Conservation (phyloP, 1,284 basidiomycete genomes). For the Schizophyllum amplum region DNA sequence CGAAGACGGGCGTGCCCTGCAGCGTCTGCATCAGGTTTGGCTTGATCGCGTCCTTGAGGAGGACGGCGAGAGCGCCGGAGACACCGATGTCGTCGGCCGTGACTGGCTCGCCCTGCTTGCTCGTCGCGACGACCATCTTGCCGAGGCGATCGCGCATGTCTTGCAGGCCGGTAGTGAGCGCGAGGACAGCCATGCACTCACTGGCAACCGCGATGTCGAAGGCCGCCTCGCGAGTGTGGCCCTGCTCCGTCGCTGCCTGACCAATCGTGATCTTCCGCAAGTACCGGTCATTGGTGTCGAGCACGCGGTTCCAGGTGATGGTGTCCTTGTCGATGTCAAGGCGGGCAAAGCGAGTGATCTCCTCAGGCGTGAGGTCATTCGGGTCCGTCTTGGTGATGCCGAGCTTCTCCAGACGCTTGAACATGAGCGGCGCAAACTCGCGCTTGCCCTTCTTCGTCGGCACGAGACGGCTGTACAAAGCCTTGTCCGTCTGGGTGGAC, state of each 20-base stretch:
- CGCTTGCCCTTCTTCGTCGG: slow-evolving; percentile 93
- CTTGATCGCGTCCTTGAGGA: slow-evolving; percentile 99
- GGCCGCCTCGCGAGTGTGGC: slow-evolving; percentile 81
- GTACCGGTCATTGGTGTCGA: slow-evolving; percentile 97
- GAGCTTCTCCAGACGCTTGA: slow-evolving; percentile 91
- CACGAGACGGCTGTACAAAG: slow-evolving; percentile 87
- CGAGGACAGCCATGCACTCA: slow-evolving; percentile 98
- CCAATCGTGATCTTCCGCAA: slow-evolving; percentile 93
- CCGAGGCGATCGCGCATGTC: slow-evolving; percentile 94
- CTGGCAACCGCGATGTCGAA: slow-evolving; percentile 98
- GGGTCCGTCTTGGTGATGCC: slow-evolving; percentile 95
- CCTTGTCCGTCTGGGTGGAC: slow-evolving; percentile 92
- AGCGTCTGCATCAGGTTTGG: slow-evolving; percentile 99
- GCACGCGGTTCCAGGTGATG: slow-evolving; percentile 97
- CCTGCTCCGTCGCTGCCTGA: slow-evolving; percentile 85
- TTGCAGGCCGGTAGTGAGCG: slow-evolving; percentile 78
- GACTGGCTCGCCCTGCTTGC: slow-evolving; percentile 84
- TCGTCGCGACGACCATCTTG: slow-evolving; percentile 95
- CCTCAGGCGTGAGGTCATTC: slow-evolving; percentile 87
- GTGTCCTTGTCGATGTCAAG: slow-evolving; percentile 89
- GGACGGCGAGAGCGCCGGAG: slow-evolving; percentile 91
- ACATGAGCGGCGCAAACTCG: slow-evolving; percentile 93
- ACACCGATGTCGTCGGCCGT: slow-evolving; percentile 97
- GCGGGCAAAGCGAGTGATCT: slow-evolving; percentile 84
- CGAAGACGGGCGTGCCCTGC: slow-evolving; percentile 97